These are phyloP conservation scores for Dentipellis fragilis DNA, from an alignment of 768 basidiomycete species.

Conservation along the genomic window DNA sequence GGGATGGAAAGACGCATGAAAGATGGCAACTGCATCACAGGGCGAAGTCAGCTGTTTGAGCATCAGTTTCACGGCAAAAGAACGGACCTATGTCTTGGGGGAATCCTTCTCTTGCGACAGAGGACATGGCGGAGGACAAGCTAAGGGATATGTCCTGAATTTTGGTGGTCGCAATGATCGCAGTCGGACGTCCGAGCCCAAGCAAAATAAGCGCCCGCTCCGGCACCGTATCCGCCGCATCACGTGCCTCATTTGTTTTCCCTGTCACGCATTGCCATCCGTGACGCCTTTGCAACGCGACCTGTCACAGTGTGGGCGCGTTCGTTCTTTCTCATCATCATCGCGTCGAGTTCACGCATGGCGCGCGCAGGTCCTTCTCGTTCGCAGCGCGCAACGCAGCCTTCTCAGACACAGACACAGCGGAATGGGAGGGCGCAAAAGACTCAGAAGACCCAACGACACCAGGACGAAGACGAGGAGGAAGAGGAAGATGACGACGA, in stretches of 20 bases:
- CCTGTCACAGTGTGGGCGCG: background rate
- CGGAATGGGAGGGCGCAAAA: conserved; percentile 4
- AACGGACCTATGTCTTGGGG: no score
- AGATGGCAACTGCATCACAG: conserved; percentile 55
- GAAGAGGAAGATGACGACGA: conserved; percentile 26
- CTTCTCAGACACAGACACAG: conserved; percentile 25
- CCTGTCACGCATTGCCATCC: no score
- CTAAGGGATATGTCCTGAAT: no score
- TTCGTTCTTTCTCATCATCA: background rate
- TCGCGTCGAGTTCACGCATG: conserved; percentile 14
- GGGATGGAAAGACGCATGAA: conserved; percentile 78
- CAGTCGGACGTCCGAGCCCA: no score
- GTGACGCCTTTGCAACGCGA: background rate
- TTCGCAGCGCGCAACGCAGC: conserved; percentile 29
- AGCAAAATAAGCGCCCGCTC: no score
- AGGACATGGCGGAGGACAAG: no score
- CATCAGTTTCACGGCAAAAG: no score
- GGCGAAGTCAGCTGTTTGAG: no score
- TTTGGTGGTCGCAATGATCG: no score
- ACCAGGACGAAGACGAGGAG: conserved; percentile 23
- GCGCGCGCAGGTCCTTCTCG: conserved; percentile 24
- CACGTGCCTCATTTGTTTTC: no score
- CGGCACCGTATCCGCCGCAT: no score
- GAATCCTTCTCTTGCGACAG: no score
- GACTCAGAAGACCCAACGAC: conserved; percentile 18